A percentile compares a stretch with the other conserved stretches of the same genome.
Evolutionary conservation across 2,329 filamentous ascomycete genomes (phyloP).

Genomic region (Cercospora sojina): DNA sequence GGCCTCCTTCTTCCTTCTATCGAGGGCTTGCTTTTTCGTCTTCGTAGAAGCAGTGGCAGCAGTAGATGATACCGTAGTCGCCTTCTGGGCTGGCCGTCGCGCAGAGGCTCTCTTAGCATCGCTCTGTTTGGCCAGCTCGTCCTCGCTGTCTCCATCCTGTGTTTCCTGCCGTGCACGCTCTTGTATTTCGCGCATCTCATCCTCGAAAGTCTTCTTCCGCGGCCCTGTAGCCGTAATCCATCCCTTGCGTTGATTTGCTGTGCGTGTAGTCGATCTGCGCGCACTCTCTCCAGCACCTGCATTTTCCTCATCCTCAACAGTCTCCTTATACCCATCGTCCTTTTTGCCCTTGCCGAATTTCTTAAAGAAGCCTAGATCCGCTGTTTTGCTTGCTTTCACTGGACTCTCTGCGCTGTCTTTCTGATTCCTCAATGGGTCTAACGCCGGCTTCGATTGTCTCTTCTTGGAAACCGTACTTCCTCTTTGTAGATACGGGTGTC

Average conservation of each 20-base stretch:
- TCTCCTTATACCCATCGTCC: background rate
- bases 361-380: conserved; percentile 33
- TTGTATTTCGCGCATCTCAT: conserved; percentile 36
- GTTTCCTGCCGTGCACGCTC: conserved; percentile 28
- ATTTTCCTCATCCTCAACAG: background rate
- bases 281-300: background rate
- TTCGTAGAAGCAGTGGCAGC: background rate
- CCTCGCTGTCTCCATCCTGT: conserved; percentile 26
- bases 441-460: conserved; percentile 7
- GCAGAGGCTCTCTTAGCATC: conserved; percentile 9
- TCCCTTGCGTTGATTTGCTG: conserved; percentile 3
- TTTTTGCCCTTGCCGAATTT: conserved; percentile 23
- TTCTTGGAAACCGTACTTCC: background rate
- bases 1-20: background rate
- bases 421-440: conserved; percentile 29
- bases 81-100: conserved; percentile 5
- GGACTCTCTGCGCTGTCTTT: conserved; percentile 5
- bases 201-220: conserved; percentile 36
- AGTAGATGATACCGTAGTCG: background rate
- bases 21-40: background rate
- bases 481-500: background rate
- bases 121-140: conserved; percentile 15
- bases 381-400: conserved; percentile 4
- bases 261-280: background rate
- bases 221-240: conserved; percentile 19